Evolutionary conservation across 352 stramenopile species (phyloP), one percentile per base, ranked within the genome.

Genomic region (Pythium pyrilobum): DNA sequence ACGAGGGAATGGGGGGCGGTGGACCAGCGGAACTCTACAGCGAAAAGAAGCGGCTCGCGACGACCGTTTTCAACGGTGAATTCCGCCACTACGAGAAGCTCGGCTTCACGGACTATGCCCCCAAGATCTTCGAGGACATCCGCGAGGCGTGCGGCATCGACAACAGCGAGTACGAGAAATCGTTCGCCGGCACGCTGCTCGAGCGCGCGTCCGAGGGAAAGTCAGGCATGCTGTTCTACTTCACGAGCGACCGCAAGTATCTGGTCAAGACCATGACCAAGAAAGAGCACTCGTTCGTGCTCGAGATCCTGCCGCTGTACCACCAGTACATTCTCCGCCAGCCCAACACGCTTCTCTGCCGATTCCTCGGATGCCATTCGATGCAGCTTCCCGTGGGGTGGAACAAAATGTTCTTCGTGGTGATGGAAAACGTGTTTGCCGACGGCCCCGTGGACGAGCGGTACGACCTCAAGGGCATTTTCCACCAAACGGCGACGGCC

Each of bases 381-480:
- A 94, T 94, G 83, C 83, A 94, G 56, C 71, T 94, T n/a, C 83
- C 83, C 2, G 83, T 94, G 0, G 83, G 83, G 5, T 94, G 83
- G 83, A 92, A 94, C 72, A 88, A 87, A 33, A 94, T 94, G 81
- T 94, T 94, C 65, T 94, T 94, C 56, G 67, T 94, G 28, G 83
- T 92, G 32, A 94, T 94, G 83, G 81, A 94, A 38, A 94, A 94
- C 55, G 85, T 92, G 16, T 89, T 92, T 53, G 71, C 78, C 2
- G 77, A 89, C 52, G 77, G 80, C 15, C 73, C 75, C 0, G 75
- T 90, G 15, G 76, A 91, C 38, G 83, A 93, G 40, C 75, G 83
- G 13, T 93, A 93, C 60, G 83, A 93, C 36, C 63, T 93, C 6
- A 93, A 93, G 50, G 83, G 83, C 12, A 89, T 89, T 18, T 90